Evolutionary conservation across 305 asterid species (phyloP).

Genomic region (Fraxinus ornus): DNA sequence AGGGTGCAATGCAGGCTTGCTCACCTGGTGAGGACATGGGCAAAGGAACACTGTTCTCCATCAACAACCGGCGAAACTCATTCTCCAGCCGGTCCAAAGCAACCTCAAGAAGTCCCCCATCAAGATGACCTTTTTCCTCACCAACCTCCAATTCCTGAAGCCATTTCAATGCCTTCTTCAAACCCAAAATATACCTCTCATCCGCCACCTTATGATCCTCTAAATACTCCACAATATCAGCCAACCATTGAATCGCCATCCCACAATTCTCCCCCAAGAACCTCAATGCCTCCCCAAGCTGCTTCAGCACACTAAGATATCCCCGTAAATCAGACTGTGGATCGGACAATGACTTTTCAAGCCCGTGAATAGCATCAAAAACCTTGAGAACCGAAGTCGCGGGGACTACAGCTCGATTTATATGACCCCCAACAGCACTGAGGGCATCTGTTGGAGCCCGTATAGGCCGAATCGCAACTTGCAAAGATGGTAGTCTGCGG

Average conservation of each 20-base stretch:
- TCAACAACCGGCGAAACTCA: constrained; percentile 60
- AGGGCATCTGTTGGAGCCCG: constrained; percentile 66
- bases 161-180: constrained; percentile 50
- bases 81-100: constrained; percentile 67
- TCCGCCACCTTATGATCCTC: constrained; percentile 89
- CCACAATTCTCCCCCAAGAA: constrained; percentile 82
- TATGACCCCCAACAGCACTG: constrained; percentile 78
- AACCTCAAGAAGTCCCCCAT: constrained; percentile 79
- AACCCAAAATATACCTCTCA: constrained; percentile 52
- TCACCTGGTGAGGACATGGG: constrained; percentile 70
- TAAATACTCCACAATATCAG: constrained; percentile 81
- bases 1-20: constrained; percentile 72
- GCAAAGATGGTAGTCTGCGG: constrained; percentile 65
- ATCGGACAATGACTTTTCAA: constrained; percentile 78
- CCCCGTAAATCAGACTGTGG: constrained; percentile 79
- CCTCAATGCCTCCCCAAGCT: constrained; percentile 76
- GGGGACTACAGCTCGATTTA: constrained; percentile 82
- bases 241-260: constrained; percentile 87
- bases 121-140: constrained; percentile 70
- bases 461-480: constrained; percentile 73
- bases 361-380: constrained; percentile 90
- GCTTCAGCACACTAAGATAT: constrained; percentile 71
- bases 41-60: constrained; percentile 59
- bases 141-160: constrained; percentile 58
- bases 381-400: constrained; percentile 92